Conservation (phyloP, 108 stramenopile genomes). For the Cyclotella kingstonii region DNA sequence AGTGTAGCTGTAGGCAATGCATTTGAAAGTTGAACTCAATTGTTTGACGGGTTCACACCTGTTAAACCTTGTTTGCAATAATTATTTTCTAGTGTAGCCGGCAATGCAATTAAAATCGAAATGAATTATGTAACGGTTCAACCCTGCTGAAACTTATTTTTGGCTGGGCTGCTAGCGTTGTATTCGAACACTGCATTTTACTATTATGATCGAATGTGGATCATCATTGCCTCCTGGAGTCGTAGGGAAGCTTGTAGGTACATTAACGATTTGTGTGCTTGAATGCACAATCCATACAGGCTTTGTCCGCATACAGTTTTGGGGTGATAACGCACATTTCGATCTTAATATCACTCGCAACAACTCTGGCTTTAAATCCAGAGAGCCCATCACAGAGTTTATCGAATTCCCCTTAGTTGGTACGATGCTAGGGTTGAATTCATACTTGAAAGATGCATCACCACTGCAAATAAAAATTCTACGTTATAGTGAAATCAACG, state of each 20-base stretch:
- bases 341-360: not conserved
- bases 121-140: not conserved
- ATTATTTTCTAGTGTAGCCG: not conserved
- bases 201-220: not conserved
- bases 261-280: conserved; percentile 21
- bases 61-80: not conserved
- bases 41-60: too few species aligned
- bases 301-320: conserved; percentile 31
- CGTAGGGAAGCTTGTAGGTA: conserved; percentile 16
- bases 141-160: not conserved
- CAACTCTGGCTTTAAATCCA: not conserved
- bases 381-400: not conserved
- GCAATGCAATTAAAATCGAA: not conserved
- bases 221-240: conserved; percentile 32
- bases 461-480: conserved; percentile 25
- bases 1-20: too few species aligned
- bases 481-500: not conserved
- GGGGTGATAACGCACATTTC: conserved; percentile 16
- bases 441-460: conserved; percentile 40
- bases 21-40: too few species aligned
- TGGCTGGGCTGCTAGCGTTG: not conserved
- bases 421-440: conserved; percentile 2
- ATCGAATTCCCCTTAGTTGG: conserved; percentile 29
- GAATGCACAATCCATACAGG: conserved; percentile 16
- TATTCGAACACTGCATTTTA: not conserved